A percentile compares a stretch with the other conserved stretches of the same genome.
These are phyloP conservation scores for Leptomonas seymouri DNA, from an alignment of 208 protist genomes.

Conservation along the genomic window DNA sequence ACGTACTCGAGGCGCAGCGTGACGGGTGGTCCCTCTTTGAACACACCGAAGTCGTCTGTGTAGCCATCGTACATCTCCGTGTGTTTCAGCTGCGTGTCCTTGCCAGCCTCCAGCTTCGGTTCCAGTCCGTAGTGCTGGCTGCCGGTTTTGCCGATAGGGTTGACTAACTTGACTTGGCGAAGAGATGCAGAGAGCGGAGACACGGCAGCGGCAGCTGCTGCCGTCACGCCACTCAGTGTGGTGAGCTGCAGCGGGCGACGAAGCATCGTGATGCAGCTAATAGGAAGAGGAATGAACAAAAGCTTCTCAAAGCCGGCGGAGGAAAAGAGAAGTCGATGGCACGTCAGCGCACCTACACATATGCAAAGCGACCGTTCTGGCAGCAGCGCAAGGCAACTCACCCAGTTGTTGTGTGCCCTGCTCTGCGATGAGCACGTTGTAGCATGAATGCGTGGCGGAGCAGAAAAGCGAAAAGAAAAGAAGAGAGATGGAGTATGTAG, in stretches of 20 bases:
- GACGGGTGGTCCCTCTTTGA: conserved; percentile 90
- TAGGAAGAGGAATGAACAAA: neutral
- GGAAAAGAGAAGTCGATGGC: too few relatives aligned
- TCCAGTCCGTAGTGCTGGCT: conserved; percentile 88
- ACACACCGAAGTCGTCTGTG: conserved; percentile 93
- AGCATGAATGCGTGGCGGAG: too few relatives aligned
- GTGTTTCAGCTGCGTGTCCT: conserved; percentile 88
- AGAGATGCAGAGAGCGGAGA: conserved; percentile 4
- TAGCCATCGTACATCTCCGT: conserved; percentile 95
- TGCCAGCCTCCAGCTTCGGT: conserved; percentile 86
- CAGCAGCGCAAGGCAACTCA: too few relatives aligned
- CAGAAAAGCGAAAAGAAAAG: too few relatives aligned
- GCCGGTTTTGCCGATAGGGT: conserved; percentile 83
- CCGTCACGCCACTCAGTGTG: neutral
- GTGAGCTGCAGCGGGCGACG: conserved; percentile 14
- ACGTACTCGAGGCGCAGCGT: conserved; percentile 91
- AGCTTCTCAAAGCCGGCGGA: too few relatives aligned
- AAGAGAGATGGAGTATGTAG: too few relatives aligned
- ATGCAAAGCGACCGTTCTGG: too few relatives aligned
- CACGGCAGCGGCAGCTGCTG: neutral
- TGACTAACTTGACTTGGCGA: conserved; percentile 75
- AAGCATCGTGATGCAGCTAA: conserved; percentile 1
- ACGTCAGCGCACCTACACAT: too few relatives aligned
- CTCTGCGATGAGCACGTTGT: too few relatives aligned
- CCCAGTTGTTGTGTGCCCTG: too few relatives aligned